Evolutionary conservation across 306 rosid species (phyloP).

Genomic region (Lathyrus aphaca): DNA sequence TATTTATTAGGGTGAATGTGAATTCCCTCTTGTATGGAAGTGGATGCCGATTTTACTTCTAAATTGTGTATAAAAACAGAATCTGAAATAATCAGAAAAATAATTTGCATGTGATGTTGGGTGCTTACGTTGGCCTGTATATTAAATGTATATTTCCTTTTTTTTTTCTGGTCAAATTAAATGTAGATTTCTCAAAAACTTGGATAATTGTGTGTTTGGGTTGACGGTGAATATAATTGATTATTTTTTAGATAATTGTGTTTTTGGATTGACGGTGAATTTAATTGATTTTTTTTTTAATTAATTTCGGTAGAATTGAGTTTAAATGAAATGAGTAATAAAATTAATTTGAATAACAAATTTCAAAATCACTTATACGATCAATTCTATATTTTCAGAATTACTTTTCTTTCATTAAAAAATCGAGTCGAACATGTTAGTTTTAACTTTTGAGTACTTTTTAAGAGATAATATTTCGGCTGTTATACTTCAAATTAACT

Average conservation of each 20-base stretch:
- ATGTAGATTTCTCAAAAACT: constrained; percentile 7
- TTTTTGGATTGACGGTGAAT: too few relatives aligned
- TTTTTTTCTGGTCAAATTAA: background rate
- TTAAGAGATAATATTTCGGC: background rate
- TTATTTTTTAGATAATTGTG: too few relatives aligned
- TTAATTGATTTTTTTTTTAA: too few relatives aligned
- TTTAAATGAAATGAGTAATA: too few relatives aligned
- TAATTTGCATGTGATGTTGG: constrained; percentile 31
- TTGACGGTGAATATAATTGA: too few relatives aligned
- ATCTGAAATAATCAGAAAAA: constrained; percentile 42
- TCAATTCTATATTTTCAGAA: too few relatives aligned
- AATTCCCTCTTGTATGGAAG: constrained; percentile 41
- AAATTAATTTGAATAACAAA: too few relatives aligned
- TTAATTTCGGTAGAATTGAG: too few relatives aligned
- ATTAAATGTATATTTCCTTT: background rate
- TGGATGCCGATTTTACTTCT: constrained; percentile 45
- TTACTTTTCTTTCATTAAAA: too few relatives aligned
- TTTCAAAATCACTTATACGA: too few relatives aligned
- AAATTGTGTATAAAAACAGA: constrained; percentile 59
- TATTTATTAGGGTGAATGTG: constrained; percentile 48
- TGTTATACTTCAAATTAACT: constrained; percentile 3
- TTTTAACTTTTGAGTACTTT: background rate
- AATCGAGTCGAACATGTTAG: too few relatives aligned
- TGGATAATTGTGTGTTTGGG: too few relatives aligned
- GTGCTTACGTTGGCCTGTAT: constrained; percentile 25